Evolutionary conservation across 2,329 filamentous ascomycete species (phyloP), one percentile per base, ranked within the genome.

Genomic region (Didymellaceae sp.): DNA sequence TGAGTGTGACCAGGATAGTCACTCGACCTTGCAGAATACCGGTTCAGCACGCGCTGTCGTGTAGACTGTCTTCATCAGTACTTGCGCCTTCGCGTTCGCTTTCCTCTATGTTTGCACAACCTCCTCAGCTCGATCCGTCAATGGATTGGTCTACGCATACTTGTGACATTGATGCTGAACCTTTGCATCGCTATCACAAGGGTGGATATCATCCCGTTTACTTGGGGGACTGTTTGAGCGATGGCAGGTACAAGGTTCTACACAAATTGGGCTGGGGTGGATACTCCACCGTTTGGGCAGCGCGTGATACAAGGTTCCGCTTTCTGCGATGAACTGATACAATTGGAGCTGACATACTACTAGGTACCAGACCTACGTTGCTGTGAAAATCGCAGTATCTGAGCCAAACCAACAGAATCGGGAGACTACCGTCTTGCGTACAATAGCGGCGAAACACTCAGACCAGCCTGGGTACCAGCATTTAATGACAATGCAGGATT

Each of bases 401-500:
- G 32, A 43, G 24, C 31, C 13, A 1, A 25, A 22, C n/a, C 2
- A n/a, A 21, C 14, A 25, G 10, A 42, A 20, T 25, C 38, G 31
- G 20, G 45, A 48, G 38, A 14, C 18, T 25, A 18, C 30, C 4
- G 30, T 37, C 17, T 37, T 48, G 14, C 31, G 37, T 25, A 31
- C 37, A 10, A 13, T 42, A 30, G 31, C 45, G 18, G 45, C 24
- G 10, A 5, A 4, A 10, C 31, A 37, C n/a, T 42, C n/a, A 14
- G 17, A 37, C 5, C 24, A 42, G 10, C 38, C 45, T 25, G 18
- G 31, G 17, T 50, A 38, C 14, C 51, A 51, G 26, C 57, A 77
- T 63, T 28, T 77, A 9, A 68, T 75, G 30, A 63, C 53, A 17
- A 33, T 78, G 17, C 49, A 74, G 18, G 71, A 77, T 52, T 18